These are phyloP conservation scores for Xylaria sp. DNA, from an alignment of 2,329 filamentous ascomycete species.

Conservation along the genomic window DNA sequence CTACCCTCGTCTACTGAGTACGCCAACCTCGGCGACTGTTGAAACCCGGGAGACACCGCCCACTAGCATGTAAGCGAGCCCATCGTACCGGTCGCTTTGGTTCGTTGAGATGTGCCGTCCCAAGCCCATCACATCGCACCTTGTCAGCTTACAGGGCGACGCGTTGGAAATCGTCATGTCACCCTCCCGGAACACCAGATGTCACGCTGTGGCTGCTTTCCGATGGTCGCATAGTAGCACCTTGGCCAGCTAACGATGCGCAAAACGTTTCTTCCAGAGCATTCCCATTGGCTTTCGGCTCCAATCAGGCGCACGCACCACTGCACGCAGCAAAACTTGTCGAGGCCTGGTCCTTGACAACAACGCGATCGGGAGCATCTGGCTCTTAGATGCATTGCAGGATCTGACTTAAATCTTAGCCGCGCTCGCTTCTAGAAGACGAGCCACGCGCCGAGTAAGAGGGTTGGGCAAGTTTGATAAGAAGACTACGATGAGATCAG, in stretches of 20 bases:
- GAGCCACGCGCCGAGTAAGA: constrained; percentile 33
- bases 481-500: constrained; percentile 20
- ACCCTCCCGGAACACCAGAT: constrained; percentile 38
- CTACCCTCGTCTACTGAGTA: constrained; percentile 34
- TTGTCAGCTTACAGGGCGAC: constrained; percentile 37
- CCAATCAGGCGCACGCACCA: constrained; percentile 25
- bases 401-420: constrained; percentile 41
- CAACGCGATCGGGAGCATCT: constrained; percentile 39
- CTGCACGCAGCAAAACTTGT: constrained; percentile 22
- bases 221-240: constrained; percentile 36
- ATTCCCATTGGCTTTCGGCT: constrained; percentile 29
- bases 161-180: constrained; percentile 39
- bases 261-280: constrained; percentile 22
- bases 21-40: constrained; percentile 41
- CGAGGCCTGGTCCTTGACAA: constrained; percentile 42
- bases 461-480: constrained; percentile 36
- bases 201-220: constrained; percentile 41
- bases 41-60: constrained; percentile 39
- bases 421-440: constrained; percentile 40
- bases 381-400: constrained; percentile 43
- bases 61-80: constrained; percentile 39
- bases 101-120: constrained; percentile 34
- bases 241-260: constrained; percentile 22
- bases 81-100: constrained; percentile 33
- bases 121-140: constrained; percentile 35